A percentile compares a stretch with the other conserved stretches of the same genome.
Evolutionary conservation across 202 grass and related monocot genomes (phyloP).

Genomic region (Alloteropsis angusta): DNA sequence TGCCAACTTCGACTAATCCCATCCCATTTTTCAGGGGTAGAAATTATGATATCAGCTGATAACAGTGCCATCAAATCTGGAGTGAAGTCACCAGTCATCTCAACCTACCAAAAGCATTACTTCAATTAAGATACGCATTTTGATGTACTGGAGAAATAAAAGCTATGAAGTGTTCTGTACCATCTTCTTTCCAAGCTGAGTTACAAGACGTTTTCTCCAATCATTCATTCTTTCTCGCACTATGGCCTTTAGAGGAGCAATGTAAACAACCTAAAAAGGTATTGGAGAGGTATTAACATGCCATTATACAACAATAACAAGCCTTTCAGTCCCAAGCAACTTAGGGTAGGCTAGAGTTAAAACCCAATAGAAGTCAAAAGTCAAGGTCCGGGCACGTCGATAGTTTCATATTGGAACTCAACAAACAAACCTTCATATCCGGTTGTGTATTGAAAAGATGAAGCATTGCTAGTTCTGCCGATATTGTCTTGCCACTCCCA

Average conservation of each 20-base stretch:
- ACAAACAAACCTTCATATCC: constrained; percentile 66
- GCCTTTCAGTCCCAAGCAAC: too few relatives aligned
- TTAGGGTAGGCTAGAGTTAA: too few relatives aligned
- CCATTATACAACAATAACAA: background rate
- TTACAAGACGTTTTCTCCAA: constrained; percentile 76
- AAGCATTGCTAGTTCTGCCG: constrained; percentile 90
- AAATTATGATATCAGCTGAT: constrained; percentile 97
- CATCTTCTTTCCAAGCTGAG: constrained; percentile 93
- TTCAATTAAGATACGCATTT: constrained; percentile 2
- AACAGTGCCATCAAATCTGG: constrained; percentile 86
- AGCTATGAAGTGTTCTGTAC: constrained; percentile 24
- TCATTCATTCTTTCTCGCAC: constrained; percentile 97
- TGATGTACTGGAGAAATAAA: constrained; percentile 5
- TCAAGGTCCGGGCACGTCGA: too few relatives aligned
- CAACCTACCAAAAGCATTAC: constrained; percentile 52
- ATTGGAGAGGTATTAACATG: constrained; percentile 14
- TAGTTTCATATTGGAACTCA: too few relatives aligned
- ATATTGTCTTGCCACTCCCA: constrained; percentile 96
- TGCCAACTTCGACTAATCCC: constrained; percentile 95
- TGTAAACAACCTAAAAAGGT: constrained; percentile 73
- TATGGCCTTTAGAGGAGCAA: constrained; percentile 92
- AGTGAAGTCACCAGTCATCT: constrained; percentile 99
- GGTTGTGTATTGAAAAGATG: constrained; percentile 92
- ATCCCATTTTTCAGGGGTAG: constrained; percentile 99
- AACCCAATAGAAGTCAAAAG: too few relatives aligned